Percentiles rank a stretch among this genome's conserved stretches.
Evolutionary conservation across 2,329 filamentous ascomycete species (phyloP).

Genomic region (Metarhizium anisopliae): DNA sequence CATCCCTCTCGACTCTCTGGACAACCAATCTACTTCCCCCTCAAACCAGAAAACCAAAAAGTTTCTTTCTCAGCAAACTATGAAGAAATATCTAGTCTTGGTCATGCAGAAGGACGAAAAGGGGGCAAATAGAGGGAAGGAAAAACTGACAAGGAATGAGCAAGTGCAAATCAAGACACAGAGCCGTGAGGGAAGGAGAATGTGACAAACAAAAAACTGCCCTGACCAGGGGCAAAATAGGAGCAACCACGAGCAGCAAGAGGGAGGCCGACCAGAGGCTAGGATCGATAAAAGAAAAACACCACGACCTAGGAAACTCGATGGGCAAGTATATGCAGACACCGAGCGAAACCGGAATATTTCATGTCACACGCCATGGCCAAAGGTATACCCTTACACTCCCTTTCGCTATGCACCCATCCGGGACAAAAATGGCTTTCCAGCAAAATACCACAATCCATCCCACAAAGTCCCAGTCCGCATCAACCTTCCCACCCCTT

Average conservation of each 20-base stretch:
- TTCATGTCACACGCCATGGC: slow-evolving; percentile 26
- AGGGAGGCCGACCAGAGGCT: not conserved
- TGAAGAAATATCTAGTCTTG: not conserved
- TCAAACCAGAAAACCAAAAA: not conserved
- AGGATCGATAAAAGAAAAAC: not conserved
- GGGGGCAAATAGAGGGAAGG: not conserved
- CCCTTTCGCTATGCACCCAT: slow-evolving; percentile 35
- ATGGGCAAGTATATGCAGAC: slow-evolving; percentile 10
- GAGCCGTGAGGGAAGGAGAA: not conserved
- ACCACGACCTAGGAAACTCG: not conserved
- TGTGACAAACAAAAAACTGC: not conserved
- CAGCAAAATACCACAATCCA: slow-evolving; percentile 28
- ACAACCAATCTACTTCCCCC: not conserved
- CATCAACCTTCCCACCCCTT: slow-evolving; percentile 1
- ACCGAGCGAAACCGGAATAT: slow-evolving; percentile 19
- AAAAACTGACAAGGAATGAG: not conserved
- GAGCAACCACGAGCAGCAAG: not conserved
- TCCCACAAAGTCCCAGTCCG: slow-evolving; percentile 11
- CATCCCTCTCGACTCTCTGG: not conserved
- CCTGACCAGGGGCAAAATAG: not conserved
- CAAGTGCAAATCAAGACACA: not conserved
- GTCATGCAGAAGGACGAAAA: not conserved
- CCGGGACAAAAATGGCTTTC: slow-evolving; percentile 30
- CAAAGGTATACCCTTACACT: slow-evolving; percentile 30
- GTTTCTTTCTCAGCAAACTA: not conserved